Evolutionary conservation across 2,329 filamentous ascomycete genomes (phyloP).

Genomic region (Verticillium longisporum): DNA sequence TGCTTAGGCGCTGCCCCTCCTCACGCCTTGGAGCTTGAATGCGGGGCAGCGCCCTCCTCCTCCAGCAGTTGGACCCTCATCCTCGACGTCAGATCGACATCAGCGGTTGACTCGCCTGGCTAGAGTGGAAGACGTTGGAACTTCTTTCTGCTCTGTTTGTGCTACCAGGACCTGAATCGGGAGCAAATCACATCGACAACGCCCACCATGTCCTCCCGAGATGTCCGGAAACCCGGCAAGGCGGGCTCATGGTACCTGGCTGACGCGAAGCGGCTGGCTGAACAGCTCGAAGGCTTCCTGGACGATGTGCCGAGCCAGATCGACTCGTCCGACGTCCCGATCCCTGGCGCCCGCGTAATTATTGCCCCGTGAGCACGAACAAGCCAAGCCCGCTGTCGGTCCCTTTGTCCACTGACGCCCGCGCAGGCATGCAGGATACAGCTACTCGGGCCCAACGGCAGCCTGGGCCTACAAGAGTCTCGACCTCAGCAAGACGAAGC

Average conservation of each 20-base stretch:
- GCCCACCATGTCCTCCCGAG: not conserved
- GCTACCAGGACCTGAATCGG: not conserved
- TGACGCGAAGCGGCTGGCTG: conserved; percentile 49
- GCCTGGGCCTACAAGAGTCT: conserved; percentile 92
- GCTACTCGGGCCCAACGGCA: conserved; percentile 84
- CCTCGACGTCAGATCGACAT: not conserved
- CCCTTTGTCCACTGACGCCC: conserved; percentile 7
- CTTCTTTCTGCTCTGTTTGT: not conserved
- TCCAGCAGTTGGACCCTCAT: not conserved
- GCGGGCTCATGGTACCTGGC: conserved; percentile 83
- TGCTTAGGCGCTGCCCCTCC: not conserved
- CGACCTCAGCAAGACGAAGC: conserved; percentile 74
- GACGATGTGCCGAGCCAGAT: conserved; percentile 60
- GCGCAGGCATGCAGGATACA: conserved; percentile 82
- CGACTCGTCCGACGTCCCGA: conserved; percentile 54
- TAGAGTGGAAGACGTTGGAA: no score
- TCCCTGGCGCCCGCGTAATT: conserved; percentile 70
- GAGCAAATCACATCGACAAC: not conserved
- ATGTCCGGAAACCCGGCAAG: conserved; percentile 54
- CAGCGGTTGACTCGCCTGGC: not conserved
- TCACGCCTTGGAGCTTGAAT: not conserved
- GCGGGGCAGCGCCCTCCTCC: not conserved
- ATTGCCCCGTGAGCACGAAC: conserved; percentile 9
- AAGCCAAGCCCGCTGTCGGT: not conserved
- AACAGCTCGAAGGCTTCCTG: conserved; percentile 71